phyloP scores from a whole-genome alignment of 2,329 filamentous ascomycete species.

The Phyllosticta citribraziliensis region DNA sequence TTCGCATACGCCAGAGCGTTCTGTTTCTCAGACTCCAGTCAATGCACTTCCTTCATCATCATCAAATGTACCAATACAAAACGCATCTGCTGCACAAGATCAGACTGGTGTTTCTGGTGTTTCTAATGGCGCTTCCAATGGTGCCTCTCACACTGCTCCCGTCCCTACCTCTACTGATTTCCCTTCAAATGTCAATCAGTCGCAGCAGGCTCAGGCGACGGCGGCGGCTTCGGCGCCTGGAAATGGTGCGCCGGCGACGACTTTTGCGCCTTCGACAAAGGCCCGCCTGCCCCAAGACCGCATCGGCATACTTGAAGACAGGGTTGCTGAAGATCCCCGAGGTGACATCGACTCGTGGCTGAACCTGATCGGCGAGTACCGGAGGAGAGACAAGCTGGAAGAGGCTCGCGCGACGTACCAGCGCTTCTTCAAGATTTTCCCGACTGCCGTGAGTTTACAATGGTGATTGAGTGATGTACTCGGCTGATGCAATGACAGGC shows the following conservation, averaged over 20 bases:
- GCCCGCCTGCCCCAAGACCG: constrained; percentile 60
- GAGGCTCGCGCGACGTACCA: constrained; percentile 73
- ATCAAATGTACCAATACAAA: constrained; percentile 53
- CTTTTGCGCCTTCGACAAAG: constrained; percentile 24
- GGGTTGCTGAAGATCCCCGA: constrained; percentile 83
- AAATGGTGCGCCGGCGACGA: constrained; percentile 19
- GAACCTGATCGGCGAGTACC: constrained; percentile 74
- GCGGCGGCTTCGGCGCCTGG: constrained; percentile 23
- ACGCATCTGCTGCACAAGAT: constrained; percentile 39
- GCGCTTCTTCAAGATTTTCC: constrained; percentile 79
- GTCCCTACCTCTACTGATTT: constrained; percentile 40
- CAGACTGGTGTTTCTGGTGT: constrained; percentile 31
- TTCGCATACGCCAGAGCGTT: constrained; percentile 42
- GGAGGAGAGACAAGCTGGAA: constrained; percentile 70
- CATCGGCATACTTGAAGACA: constrained; percentile 74
- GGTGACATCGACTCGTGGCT: constrained; percentile 92
- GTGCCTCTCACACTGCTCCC: constrained; percentile 29
- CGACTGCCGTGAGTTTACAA: constrained; percentile 65
- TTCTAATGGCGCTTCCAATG: constrained; percentile 28
- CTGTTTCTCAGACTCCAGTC: constrained; percentile 47
- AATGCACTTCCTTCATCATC: constrained; percentile 39
- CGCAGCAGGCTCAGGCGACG: constrained; percentile 19
- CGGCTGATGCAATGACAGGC: constrained; percentile 47
- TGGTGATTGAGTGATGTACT: not conserved
- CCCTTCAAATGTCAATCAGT: constrained; percentile 21